These are phyloP conservation scores for Phylloporus arenicola DNA, from an alignment of 768 basidiomycete species.

Conservation along the genomic window DNA sequence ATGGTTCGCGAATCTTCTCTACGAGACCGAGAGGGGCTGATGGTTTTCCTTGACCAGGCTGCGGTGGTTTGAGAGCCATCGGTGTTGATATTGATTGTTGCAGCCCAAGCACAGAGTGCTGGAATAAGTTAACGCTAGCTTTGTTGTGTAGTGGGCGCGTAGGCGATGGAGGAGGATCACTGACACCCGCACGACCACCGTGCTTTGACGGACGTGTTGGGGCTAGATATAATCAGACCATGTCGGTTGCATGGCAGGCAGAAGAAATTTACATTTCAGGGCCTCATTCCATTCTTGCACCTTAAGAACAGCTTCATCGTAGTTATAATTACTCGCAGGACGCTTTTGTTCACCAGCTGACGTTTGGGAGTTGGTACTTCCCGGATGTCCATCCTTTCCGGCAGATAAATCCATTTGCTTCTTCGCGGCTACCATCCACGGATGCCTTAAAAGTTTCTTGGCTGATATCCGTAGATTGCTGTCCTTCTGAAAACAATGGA, in stretches of 20 bases:
- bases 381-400: constrained; percentile 24
- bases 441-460: constrained; percentile 85
- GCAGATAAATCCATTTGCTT: constrained; percentile 53
- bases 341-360: constrained; percentile 35
- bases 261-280: constrained; percentile 60
- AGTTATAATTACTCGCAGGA: constrained; percentile 78
- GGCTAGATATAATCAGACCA: constrained; percentile 37
- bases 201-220: constrained; percentile 73
- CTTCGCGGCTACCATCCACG: constrained; percentile 90
- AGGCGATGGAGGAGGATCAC: constrained; percentile 42
- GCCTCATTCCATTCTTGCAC: constrained; percentile 99
- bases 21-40: constrained; percentile 27
- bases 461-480: constrained; percentile 91
- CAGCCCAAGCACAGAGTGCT: constrained; percentile 31
- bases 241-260: constrained; percentile 12
- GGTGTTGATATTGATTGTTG: constrained; percentile 34
- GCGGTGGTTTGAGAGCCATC: constrained; percentile 19
- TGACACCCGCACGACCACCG: constrained; percentile 35
- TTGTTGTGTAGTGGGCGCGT: constrained; percentile 31
- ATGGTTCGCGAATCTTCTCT: constrained; percentile 46
- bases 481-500: constrained; percentile 98
- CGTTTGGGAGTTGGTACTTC: constrained; percentile 33
- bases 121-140: constrained; percentile 22
- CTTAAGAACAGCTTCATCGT: constrained; percentile 88
- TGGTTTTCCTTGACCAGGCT: constrained; percentile 16